Conservation (phyloP, 2,329 filamentous ascomycete species). For the Monosporascus sp. region DNA sequence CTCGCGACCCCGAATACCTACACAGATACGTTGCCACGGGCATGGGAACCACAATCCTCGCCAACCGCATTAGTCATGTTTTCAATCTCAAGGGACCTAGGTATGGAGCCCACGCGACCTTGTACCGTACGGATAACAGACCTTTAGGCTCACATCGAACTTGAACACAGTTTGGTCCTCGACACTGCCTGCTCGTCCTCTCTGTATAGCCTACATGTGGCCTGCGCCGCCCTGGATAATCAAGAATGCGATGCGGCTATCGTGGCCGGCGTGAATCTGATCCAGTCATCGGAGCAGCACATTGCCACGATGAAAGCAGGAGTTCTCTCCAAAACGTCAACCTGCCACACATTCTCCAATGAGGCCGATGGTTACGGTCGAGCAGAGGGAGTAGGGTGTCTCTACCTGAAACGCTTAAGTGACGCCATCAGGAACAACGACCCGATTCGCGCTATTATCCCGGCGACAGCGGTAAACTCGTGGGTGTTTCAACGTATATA, state of each 20-base stretch:
- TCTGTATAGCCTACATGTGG: conserved; percentile 16
- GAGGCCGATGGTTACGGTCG: conserved; percentile 46
- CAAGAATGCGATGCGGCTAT: conserved; percentile 18
- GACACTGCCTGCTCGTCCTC: conserved; percentile 29
- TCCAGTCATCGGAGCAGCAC: conserved; percentile 14
- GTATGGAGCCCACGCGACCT: neutral
- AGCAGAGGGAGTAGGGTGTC: conserved; percentile 39
- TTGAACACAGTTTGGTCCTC: conserved; percentile 14
- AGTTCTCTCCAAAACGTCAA: conserved; percentile 31
- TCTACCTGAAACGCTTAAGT: conserved; percentile 39
- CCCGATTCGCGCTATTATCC: conserved; percentile 10
- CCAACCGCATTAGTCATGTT: conserved; percentile 28
- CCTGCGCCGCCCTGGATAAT: conserved; percentile 6
- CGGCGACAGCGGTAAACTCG: conserved; percentile 11
- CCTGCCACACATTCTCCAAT: conserved; percentile 34
- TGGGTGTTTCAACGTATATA: conserved; percentile 1
- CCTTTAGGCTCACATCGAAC: neutral
- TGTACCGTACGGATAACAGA: neutral
- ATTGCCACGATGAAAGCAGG: conserved; percentile 12
- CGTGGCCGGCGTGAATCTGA: conserved; percentile 19
- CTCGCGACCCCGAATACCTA: conserved; percentile 16
- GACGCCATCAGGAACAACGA: conserved; percentile 28
- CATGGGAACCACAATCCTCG: conserved; percentile 16
- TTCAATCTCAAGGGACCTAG: conserved; percentile 27
- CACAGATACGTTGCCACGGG: conserved; percentile 23